Percentiles rank a stretch among this genome's conserved stretches.
phyloP scores from a whole-genome alignment of 2,329 filamentous ascomycete genomes.

The Clarireedia hainanense region DNA sequence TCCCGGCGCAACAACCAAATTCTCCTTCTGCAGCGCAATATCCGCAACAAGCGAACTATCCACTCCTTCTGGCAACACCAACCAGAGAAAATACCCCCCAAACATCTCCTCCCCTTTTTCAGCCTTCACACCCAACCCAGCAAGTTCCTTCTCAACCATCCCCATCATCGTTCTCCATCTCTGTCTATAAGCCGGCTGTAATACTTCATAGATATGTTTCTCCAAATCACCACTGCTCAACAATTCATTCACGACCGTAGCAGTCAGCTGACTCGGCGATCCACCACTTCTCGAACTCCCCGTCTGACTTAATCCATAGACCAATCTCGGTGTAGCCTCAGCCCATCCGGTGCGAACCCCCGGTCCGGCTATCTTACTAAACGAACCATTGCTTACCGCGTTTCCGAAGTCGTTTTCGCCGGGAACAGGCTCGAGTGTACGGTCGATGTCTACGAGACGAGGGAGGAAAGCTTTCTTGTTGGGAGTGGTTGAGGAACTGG shows the following conservation, averaged over 20 bases:
- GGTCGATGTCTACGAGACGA: constrained; percentile 72
- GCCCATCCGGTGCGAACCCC: constrained; percentile 85
- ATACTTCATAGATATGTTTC: constrained; percentile 34
- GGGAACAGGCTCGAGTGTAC: constrained; percentile 52
- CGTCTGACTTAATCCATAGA: constrained; percentile 44
- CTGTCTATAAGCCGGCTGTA: constrained; percentile 39
- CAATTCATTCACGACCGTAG: constrained; percentile 43
- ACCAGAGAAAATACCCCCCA: constrained; percentile 84
- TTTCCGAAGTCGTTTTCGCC: constrained; percentile 62
- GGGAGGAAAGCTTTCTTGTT: constrained; percentile 41
- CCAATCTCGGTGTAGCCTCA: constrained; percentile 59
- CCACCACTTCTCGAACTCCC: constrained; percentile 50
- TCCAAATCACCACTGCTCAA: constrained; percentile 38
- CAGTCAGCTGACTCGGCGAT: constrained; percentile 46
- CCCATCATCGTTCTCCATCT: constrained; percentile 45
- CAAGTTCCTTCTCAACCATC: constrained; percentile 51
- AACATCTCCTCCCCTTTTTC: constrained; percentile 41
- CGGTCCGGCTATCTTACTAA: constrained; percentile 79
- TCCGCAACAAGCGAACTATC: constrained; percentile 49
- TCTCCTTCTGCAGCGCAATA: constrained; percentile 52
- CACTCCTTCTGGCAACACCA: constrained; percentile 47
- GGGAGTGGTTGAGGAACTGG: constrained; percentile 4
- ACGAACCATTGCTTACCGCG: constrained; percentile 77
- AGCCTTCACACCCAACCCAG: constrained; percentile 51
- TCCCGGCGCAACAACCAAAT: constrained; percentile 61